phyloP scores from a whole-genome alignment of 176 grass and related monocot genomes.

The Hsuehochloa calcarea region DNA sequence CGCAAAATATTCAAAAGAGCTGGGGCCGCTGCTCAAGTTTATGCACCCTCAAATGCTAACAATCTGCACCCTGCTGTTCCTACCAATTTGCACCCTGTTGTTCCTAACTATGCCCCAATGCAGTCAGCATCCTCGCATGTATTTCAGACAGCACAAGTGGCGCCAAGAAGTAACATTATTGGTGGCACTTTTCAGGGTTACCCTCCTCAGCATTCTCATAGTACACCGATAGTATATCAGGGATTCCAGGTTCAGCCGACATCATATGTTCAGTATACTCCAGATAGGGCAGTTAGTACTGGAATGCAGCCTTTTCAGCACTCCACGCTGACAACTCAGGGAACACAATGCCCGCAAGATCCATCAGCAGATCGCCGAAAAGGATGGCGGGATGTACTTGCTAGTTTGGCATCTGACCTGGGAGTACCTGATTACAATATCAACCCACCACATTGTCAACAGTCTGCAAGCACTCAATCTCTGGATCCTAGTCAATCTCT shows the following conservation, averaged over 20 bases:
- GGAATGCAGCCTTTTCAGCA: neutral
- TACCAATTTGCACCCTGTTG: neutral
- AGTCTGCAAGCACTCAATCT: constrained; percentile 1
- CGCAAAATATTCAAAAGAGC: neutral
- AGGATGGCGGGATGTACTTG: constrained; percentile 36
- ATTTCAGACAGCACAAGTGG: constrained; percentile 10
- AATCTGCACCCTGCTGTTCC: neutral
- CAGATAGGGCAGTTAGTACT: neutral
- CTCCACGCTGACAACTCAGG: neutral
- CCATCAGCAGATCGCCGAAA: constrained; percentile 14
- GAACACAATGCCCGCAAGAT: neutral
- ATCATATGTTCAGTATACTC: constrained; percentile 2
- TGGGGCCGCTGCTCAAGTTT: neutral
- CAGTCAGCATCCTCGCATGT: neutral
- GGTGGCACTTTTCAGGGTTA: constrained; percentile 11
- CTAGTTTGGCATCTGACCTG: constrained; percentile 48
- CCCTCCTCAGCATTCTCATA: constrained; percentile 12
- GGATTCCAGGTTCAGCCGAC: constrained; percentile 14
- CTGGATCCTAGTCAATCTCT: too few species aligned
- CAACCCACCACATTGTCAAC: constrained; percentile 24
- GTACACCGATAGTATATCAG: neutral
- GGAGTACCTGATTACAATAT: constrained; percentile 43
- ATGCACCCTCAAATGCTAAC: constrained; percentile 18
- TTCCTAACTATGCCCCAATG: neutral
- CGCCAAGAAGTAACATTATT: neutral